Conservation (phyloP, 2,329 filamentous ascomycete species). For the Chrysosphaeria jannelii region DNA sequence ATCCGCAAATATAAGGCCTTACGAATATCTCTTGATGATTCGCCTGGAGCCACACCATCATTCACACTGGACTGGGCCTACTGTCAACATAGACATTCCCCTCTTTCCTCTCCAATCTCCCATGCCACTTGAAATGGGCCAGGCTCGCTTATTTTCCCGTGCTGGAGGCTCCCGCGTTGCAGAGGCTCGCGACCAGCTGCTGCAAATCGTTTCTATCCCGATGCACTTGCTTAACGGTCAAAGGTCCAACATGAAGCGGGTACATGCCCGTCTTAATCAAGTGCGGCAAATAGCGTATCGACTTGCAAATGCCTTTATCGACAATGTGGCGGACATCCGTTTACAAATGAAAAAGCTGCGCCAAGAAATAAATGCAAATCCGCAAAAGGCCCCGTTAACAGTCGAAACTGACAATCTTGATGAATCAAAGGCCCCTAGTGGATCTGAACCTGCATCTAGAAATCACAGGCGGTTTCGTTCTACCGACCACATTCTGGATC, state of each 20-base stretch:
- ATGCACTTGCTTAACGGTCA: conserved; percentile 78
- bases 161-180: conserved; percentile 52
- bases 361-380: too few species aligned
- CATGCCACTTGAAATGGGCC: conserved; percentile 56
- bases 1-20: too few species aligned
- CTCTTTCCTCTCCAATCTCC: too few species aligned
- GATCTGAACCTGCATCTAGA: too few species aligned
- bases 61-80: too few species aligned
- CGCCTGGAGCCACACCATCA: too few species aligned
- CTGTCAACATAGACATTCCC: too few species aligned
- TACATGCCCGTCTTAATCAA: conserved; percentile 71
- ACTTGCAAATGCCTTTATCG: conserved; percentile 93
- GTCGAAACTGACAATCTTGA: too few species aligned
- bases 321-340: conserved; percentile 80
- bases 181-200: conserved; percentile 49
- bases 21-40: too few species aligned
- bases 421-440: too few species aligned
- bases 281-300: conserved; percentile 92
- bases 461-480: too few species aligned
- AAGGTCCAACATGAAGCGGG: conserved; percentile 72
- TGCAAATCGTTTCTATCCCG: conserved; percentile 52
- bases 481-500: conserved; percentile 72
- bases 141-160: conserved; percentile 66
- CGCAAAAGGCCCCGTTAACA: too few species aligned
- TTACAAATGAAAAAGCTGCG: conserved; percentile 55